Evolutionary conservation across 73 alveolate species (phyloP), one percentile per base, ranked within the genome.

Genomic region (Tetrahymena malaccensis): DNA sequence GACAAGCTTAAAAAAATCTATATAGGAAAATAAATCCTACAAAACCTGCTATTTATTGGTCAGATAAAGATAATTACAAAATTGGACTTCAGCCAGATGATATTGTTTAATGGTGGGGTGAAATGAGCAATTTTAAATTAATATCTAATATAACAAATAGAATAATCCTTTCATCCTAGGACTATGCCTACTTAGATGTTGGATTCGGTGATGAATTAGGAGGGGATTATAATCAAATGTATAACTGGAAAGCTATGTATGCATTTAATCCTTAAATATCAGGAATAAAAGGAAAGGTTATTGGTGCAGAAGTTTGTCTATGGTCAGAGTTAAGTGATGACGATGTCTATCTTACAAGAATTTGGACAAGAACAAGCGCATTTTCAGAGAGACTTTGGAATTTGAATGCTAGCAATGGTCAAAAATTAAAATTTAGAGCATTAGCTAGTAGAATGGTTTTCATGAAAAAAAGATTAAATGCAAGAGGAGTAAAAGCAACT

Each of bases 41-140:
- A 19, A 94, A 70, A 94, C 58, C 43, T 35, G 96, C 31, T 94
- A 94, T 94, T 19, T 35, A 35, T 33, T 94, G 94, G 50, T 56
- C 96, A 44, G 96, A 94, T 16, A 19, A 16, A 55, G 27, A 55
- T n/a, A n/a, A 55, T 55, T 94, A 94, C 22, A 38, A 84, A 85
- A 85, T 84, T 17, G 95, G 95, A 43, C 93, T 94, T 27, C 85
- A 94, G 43, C 93, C 89, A 43, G 96, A 94, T 9, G 96, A 94
- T 44, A 94, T 94, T 4, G 85, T 94, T 85, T 94, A 94, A 58
- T 94, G 96, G 96, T 94, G 96, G 96, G 96, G 96, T 13, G n/a
- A 44, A 11, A 94, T 94, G 22, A 43, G 33, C 10, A 93, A 94
- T 85, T 44, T 84, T 19, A 33, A 40, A 21, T 35, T 31, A 43